Evolutionary conservation across 2,329 filamentous ascomycete species (phyloP).

Genomic region (Nannizzia gypsea): DNA sequence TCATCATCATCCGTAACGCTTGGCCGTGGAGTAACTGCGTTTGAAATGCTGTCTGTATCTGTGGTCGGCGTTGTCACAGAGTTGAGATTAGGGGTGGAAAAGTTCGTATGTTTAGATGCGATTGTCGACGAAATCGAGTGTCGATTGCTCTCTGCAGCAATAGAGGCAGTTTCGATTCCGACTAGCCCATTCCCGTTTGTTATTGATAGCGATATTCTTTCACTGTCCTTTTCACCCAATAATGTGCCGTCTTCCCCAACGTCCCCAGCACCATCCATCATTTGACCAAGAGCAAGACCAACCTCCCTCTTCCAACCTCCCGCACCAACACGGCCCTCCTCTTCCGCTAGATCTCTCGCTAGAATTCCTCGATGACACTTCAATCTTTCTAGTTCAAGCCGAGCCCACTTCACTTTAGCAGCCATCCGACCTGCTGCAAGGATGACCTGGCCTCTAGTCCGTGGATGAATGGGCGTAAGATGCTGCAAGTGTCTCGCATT

Average conservation of each 20-base stretch:
- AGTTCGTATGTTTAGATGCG: not conserved
- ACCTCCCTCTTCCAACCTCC: slow-evolving; percentile 6
- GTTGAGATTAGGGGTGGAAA: not conserved
- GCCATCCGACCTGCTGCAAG: slow-evolving; percentile 71
- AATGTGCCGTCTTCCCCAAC: not conserved
- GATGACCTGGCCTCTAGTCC: slow-evolving; percentile 77
- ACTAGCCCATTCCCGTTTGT: not conserved
- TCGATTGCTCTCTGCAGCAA: not conserved
- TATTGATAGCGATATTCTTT: not conserved
- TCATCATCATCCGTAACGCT: slow-evolving; percentile 45
- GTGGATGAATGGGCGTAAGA: slow-evolving; percentile 79
- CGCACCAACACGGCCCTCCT: slow-evolving; percentile 28
- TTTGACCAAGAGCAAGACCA: slow-evolving; percentile 21
- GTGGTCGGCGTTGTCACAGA: slow-evolving; percentile 15
- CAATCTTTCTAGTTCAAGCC: slow-evolving; percentile 84
- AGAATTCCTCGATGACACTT: slow-evolving; percentile 86
- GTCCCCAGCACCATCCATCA: slow-evolving; percentile 12
- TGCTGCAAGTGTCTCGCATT: slow-evolving; percentile 86
- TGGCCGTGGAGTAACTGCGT: slow-evolving; percentile 23
- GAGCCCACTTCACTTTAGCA: slow-evolving; percentile 84
- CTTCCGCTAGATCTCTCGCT: slow-evolving; percentile 72
- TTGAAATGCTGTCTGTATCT: slow-evolving; percentile 9
- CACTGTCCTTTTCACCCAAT: not conserved
- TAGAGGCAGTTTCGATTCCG: not conserved
- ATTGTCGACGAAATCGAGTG: not conserved